Evolutionary conservation across 345 rosid species (phyloP), one percentile per base, ranked within the genome.

Genomic region (Toxicodendron radicans): DNA sequence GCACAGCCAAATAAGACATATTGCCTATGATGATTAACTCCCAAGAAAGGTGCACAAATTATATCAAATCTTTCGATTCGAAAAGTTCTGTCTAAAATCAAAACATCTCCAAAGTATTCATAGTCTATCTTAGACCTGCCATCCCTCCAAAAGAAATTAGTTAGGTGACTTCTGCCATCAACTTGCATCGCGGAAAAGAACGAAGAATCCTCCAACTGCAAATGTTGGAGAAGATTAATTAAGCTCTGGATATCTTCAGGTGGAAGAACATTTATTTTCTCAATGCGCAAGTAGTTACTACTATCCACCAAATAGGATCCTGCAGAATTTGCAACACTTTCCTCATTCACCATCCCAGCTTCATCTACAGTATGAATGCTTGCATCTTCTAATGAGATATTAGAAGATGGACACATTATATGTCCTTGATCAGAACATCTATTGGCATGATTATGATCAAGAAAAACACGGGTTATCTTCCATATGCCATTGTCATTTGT

Each of bases 101-200:
- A 1, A 18, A 68, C 30, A 53, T 68, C 49, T 0, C 49, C n/a
- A 33, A 68, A 68, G 60, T 33, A 32, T 0, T 53, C 30, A 33
- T 53, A 68, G 21, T 68, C 66, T 52, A 38, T 41, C 73, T 46
- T 77, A 51, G 80, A 66, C 45, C 54, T 30, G 20, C 76, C 73
- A 58, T 78, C 80, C n/a, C 73, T 61, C 65, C 69, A 78, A 67
- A 72, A 72, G 49, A 78, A n/a, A 61, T 73, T 77, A 10, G 11
- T 59, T 18, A 52, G 1, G 7, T 30, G 38, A 17, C 66, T 16
- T 24, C 59, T 1, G 14, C 58, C 33, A 61, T 78, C 73, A 35
- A 67, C 48, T 14, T 73, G 76, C 13, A 66, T 51, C 0, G 72
- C 6, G 12, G 73, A 52, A 49, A 78, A 66, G 63, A 78, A 73